Percentiles rank a stretch among this genome's conserved stretches.
phyloP scores from a whole-genome alignment of 352 stramenopile genomes.

The Thalassiosira ordinaria region DNA sequence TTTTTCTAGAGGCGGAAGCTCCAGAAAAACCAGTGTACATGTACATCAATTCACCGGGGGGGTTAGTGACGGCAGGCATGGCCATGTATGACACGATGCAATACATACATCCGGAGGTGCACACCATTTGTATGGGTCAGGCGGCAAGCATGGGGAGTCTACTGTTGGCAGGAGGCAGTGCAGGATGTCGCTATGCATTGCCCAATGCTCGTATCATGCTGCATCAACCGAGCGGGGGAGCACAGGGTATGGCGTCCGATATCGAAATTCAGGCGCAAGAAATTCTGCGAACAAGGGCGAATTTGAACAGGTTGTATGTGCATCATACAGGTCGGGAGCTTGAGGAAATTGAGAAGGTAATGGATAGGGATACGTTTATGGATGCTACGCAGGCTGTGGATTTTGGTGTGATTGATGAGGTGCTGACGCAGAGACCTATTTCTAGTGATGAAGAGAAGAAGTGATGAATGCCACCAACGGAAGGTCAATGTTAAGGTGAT shows the following conservation, averaged over 20 bases:
- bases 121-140: slow-evolving; percentile 97
- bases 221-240: slow-evolving; percentile 95
- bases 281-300: slow-evolving; percentile 84
- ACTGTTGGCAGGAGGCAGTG: slow-evolving; percentile 91
- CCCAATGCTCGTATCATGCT: slow-evolving; percentile 91
- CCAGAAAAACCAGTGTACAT: slow-evolving; percentile 97
- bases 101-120: slow-evolving; percentile 92
- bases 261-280: slow-evolving; percentile 93
- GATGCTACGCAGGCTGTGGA: slow-evolving; percentile 71
- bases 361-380: slow-evolving; percentile 87
- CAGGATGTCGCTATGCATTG: slow-evolving; percentile 87
- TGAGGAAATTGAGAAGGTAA: slow-evolving; percentile 86
- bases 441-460: slow-evolving; percentile 42
- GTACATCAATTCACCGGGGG: slow-evolving; percentile 98
- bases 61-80: slow-evolving; percentile 95
- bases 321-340: slow-evolving; percentile 79
- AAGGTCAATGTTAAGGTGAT: too few species aligned
- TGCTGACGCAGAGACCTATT: slow-evolving; percentile 71
- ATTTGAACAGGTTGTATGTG: slow-evolving; percentile 86
- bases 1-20: slow-evolving; percentile 91
- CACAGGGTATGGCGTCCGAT: slow-evolving; percentile 97
- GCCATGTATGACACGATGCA: slow-evolving; percentile 99
- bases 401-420: slow-evolving; percentile 85
- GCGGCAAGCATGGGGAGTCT: slow-evolving; percentile 95
- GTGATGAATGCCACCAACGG: too few species aligned